Evolutionary conservation across 768 basidiomycete genomes (phyloP).

Genomic region (Auricularia sp.): DNA sequence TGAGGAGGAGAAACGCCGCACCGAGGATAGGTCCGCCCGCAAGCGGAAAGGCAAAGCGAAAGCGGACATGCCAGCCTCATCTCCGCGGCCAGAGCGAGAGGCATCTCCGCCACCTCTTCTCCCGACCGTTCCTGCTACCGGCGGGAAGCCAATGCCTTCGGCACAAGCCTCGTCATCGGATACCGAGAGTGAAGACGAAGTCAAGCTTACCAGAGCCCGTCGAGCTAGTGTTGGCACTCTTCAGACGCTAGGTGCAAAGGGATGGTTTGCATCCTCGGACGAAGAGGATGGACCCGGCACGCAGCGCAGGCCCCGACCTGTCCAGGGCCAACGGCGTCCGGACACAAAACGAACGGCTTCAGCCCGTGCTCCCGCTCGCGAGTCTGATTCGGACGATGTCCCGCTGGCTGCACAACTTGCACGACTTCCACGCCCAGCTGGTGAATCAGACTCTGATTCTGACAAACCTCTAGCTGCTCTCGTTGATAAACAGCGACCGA

Average conservation of each 20-base stretch:
- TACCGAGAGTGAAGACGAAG: conserved; percentile 4
- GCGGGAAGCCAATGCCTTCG: conserved; percentile 26
- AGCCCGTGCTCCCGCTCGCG: conserved; percentile 19
- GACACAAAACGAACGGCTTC: conserved; percentile 2
- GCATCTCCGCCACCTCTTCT: conserved; percentile 14
- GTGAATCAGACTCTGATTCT: conserved; percentile 50
- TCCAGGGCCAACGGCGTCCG: conserved; percentile 38
- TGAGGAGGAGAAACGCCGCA: conserved; percentile 38
- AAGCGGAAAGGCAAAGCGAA: conserved; percentile 35
- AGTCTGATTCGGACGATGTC: conserved; percentile 71
- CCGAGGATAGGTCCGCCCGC: conserved; percentile 36
- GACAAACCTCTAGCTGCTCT: conserved; percentile 61
- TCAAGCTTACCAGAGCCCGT: not conserved
- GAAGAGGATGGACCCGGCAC: conserved; percentile 3
- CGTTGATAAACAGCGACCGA: conserved; percentile 33
- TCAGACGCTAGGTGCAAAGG: conserved; percentile 9
- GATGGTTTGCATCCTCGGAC: conserved; percentile 11
- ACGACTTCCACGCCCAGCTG: conserved; percentile 32
- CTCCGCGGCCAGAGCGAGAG: conserved; percentile 14
- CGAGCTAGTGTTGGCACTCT: not conserved
- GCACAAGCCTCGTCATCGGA: conserved; percentile 4
- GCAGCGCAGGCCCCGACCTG: conserved; percentile 19
- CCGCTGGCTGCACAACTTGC: conserved; percentile 60
- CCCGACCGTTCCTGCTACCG: conserved; percentile 18
- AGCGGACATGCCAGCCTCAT: conserved; percentile 23